phyloP scores from a whole-genome alignment of 1,284 basidiomycete genomes.

The Moesziomyces antarcticus region DNA sequence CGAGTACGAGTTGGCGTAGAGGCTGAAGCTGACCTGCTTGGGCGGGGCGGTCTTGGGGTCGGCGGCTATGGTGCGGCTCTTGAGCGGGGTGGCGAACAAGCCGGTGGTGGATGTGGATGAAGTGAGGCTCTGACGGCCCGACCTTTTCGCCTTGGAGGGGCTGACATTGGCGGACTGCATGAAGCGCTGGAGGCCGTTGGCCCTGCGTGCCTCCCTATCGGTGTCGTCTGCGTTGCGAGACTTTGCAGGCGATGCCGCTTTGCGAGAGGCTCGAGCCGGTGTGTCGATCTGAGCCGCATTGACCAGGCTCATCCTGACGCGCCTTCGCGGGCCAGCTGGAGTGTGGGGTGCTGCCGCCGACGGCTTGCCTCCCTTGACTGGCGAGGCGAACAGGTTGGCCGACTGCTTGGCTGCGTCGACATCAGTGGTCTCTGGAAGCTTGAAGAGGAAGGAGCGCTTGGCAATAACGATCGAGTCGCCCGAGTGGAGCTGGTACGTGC shows the following conservation, averaged over 20 bases:
- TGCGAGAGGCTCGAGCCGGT: constrained; percentile 19
- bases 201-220: constrained; percentile 36
- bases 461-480: constrained; percentile 34
- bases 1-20: constrained; percentile 23
- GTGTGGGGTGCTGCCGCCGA: constrained; percentile 15
- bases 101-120: constrained; percentile 14
- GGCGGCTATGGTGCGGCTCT: constrained; percentile 8
- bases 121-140: constrained; percentile 33
- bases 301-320: constrained; percentile 48
- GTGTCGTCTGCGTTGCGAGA: constrained; percentile 9
- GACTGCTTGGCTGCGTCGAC: neutral
- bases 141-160: constrained; percentile 17
- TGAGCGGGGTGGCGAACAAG: constrained; percentile 35
- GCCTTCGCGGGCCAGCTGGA: constrained; percentile 8
- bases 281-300: constrained; percentile 47
- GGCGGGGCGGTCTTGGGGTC: constrained; percentile 45
- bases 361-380: constrained; percentile 12
- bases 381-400: constrained; percentile 14
- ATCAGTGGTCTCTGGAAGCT: constrained; percentile 10
- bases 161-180: constrained; percentile 42
- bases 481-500: constrained; percentile 34
- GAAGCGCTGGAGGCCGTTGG: constrained; percentile 29
- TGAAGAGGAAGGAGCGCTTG: constrained; percentile 33
- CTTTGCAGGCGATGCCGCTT: constrained; percentile 14
- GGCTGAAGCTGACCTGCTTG: constrained; percentile 47